Evolutionary conservation across 768 basidiomycete species (phyloP), one percentile per base, ranked within the genome.

Genomic region (Macrolepiota dolichaula): DNA sequence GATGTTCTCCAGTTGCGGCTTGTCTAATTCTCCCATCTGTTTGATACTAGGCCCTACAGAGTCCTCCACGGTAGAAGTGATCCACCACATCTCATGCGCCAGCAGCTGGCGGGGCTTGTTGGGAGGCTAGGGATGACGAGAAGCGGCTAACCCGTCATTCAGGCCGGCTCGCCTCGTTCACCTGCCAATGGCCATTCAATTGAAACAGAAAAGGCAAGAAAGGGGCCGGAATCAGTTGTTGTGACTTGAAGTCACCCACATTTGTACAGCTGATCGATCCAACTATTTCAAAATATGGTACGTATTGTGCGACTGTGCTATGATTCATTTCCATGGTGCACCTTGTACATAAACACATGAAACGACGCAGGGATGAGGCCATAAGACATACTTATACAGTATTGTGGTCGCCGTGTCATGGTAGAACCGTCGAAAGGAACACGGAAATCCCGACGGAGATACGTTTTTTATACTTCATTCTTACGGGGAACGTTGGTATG

Each of bases 201-300:
- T 55, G 17, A 36, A 49, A 57, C 56, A 13, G 50, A 57, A 57
- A 50, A 4, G 56, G 56, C 35, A 57, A 57, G 56, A 57, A 57
- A 57, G 56, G 56, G 56, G 46, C 47, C 47, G 13, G 56, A 38
- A 13, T 57, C 47, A 35, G 47, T 57, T 57, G 49, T 13, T 29
- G 44, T 27, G 54, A 36, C 25, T 55, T 55, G 54, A 38, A 29
- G 19, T 37, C 19, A 24, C 22, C 47, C 40, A 42, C 12, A 13
- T 49, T 22, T 19, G 42, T 7, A n/a, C 42, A 44, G 7, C 29
- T 32, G 29, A 32, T 32, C 29, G 42, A 19, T 7, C 42, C 42
- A 44, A 19, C 19, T 15, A 44, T 44, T n/a, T 44, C 19, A 19
- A 44, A 44, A 44, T 9, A n/a, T 12, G 47, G 47, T 27, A 19